These are phyloP conservation scores for Teratosphaeria destructans DNA, from an alignment of 2,329 filamentous ascomycete species.

Conservation along the genomic window DNA sequence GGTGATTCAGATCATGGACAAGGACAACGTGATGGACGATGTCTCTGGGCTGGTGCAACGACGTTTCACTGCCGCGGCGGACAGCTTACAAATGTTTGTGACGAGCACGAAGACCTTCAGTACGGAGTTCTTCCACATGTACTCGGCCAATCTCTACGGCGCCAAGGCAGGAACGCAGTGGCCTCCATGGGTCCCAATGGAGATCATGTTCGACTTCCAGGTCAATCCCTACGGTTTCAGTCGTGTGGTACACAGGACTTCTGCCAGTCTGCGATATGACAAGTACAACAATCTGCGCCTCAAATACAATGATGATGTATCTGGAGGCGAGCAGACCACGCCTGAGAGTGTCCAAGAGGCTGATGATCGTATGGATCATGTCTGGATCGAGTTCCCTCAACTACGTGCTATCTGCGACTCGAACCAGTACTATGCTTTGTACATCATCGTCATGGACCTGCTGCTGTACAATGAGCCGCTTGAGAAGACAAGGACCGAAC, in stretches of 20 bases:
- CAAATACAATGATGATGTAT: slow-evolving; percentile 93
- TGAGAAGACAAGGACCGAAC: slow-evolving; percentile 93
- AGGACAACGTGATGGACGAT: slow-evolving; percentile 78
- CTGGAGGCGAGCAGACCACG: slow-evolving; percentile 44
- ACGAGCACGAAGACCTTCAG: slow-evolving; percentile 86
- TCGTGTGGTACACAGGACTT: slow-evolving; percentile 92
- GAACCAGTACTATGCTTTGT: slow-evolving; percentile 92
- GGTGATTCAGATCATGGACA: slow-evolving; percentile 96
- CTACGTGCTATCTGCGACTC: slow-evolving; percentile 94
- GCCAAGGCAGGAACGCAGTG: slow-evolving; percentile 74
- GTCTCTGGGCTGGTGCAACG: slow-evolving; percentile 93
- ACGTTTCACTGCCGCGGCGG: slow-evolving; percentile 88
- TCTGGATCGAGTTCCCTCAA: slow-evolving; percentile 94
- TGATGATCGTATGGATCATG: slow-evolving; percentile 75
- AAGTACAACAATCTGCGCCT: slow-evolving; percentile 96
- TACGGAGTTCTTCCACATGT: slow-evolving; percentile 77
- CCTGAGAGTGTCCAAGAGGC: slow-evolving; percentile 33
- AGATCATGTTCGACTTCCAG: slow-evolving; percentile 96
- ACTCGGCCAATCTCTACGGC: slow-evolving; percentile 88
- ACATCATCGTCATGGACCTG: slow-evolving; percentile 93
- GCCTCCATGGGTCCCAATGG: slow-evolving; percentile 97
- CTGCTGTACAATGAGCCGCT: slow-evolving; percentile 92
- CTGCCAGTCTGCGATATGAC: slow-evolving; percentile 85
- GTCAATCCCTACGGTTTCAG: slow-evolving; percentile 95
- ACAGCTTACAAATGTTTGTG: slow-evolving; percentile 96